phyloP scores from a whole-genome alignment of 2,329 filamentous ascomycete genomes.

The Endothia cerciana region DNA sequence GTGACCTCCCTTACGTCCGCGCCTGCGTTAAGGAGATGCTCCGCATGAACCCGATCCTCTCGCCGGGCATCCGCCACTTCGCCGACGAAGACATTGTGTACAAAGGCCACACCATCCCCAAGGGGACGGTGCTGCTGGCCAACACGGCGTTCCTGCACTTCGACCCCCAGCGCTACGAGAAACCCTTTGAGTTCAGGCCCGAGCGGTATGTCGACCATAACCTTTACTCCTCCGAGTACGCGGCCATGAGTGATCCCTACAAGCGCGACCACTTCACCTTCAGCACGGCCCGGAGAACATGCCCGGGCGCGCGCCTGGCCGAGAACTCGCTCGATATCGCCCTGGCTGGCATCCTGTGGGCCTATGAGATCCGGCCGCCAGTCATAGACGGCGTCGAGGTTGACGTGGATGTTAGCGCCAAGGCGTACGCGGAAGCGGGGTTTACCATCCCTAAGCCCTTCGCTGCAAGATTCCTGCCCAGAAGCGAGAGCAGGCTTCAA shows the following conservation, averaged over 20 bases:
- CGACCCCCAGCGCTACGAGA: conserved; percentile 31
- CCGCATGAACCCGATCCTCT: conserved; percentile 25
- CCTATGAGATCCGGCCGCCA: conserved; percentile 5
- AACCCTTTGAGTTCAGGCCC: conserved; percentile 30
- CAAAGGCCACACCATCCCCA: conserved; percentile 49
- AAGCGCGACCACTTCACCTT: conserved; percentile 48
- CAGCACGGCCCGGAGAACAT: conserved; percentile 48
- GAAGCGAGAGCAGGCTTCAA: neutral
- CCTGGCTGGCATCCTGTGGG: conserved; percentile 11
- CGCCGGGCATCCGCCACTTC: conserved; percentile 46
- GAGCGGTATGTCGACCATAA: conserved; percentile 30
- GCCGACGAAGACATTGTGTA: conserved; percentile 50
- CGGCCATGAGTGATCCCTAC: conserved; percentile 34
- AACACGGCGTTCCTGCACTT: conserved; percentile 37
- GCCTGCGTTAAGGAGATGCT: conserved; percentile 19
- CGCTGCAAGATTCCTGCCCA: neutral
- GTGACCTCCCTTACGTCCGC: conserved; percentile 30
- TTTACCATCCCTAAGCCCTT: conserved; percentile 8
- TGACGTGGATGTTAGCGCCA: neutral
- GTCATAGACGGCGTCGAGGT: neutral
- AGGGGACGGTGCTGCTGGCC: conserved; percentile 45
- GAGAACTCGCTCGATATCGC: conserved; percentile 44
- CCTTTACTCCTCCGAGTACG: conserved; percentile 32
- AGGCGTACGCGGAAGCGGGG: too few species aligned
- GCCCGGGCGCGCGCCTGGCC: conserved; percentile 51